phyloP scores from a whole-genome alignment of 2,329 filamentous ascomycete genomes.

The Biscogniauxia sp. region DNA sequence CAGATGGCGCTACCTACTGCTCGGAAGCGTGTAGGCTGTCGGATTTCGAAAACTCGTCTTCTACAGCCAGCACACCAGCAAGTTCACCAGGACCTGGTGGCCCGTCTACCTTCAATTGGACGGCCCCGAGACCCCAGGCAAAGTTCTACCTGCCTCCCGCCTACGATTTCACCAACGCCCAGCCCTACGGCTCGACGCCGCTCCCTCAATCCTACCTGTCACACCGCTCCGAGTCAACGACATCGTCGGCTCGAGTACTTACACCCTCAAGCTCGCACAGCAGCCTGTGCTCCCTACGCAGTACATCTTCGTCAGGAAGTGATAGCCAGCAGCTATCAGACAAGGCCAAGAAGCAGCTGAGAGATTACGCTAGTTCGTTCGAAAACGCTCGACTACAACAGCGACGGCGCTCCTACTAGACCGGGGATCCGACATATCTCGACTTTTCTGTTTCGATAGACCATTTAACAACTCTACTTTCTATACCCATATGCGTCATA shows the following conservation, averaged over 20 bases:
- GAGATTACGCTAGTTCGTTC: conserved; percentile 84
- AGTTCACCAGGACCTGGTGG: conserved; percentile 55
- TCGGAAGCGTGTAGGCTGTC: conserved; percentile 87
- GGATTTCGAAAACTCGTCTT: conserved; percentile 72
- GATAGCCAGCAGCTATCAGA: conserved; percentile 64
- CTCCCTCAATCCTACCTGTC: conserved; percentile 42
- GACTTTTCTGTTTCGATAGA: conserved; percentile 14
- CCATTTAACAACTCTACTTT: conserved; percentile 19
- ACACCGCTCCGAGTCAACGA: conserved; percentile 29
- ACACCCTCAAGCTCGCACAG: conserved; percentile 78
- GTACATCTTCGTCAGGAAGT: conserved; percentile 52
- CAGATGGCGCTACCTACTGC: conserved; percentile 80
- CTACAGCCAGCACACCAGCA: conserved; percentile 53
- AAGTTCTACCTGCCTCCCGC: conserved; percentile 70
- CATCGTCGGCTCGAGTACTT: conserved; percentile 44
- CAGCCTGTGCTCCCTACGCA: conserved; percentile 77
- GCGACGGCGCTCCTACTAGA: conserved; percentile 56
- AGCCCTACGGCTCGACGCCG: conserved; percentile 53
- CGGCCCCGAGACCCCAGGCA: conserved; percentile 38
- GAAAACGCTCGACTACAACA: conserved; percentile 68
- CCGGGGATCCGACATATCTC: conserved; percentile 1
- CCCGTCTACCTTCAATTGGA: conserved; percentile 49
- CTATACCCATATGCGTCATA: conserved; percentile 27
- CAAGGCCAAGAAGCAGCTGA: conserved; percentile 74
- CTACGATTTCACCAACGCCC: conserved; percentile 69